These are phyloP conservation scores for Rhododendron mucronatum DNA, from an alignment of 148 eudicot species.

Conservation along the genomic window DNA sequence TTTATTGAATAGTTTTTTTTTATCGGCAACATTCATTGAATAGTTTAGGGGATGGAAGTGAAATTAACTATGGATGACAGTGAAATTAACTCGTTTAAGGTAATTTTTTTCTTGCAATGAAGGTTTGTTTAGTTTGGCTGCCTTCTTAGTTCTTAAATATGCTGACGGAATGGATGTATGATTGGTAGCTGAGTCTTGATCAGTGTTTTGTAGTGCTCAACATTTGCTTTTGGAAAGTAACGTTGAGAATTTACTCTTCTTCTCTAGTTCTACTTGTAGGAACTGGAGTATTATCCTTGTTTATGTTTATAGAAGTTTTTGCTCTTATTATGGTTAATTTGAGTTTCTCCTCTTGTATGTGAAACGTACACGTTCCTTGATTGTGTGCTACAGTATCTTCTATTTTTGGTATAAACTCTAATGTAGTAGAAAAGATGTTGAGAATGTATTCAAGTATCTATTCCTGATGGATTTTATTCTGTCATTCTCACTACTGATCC, in stretches of 20 bases:
- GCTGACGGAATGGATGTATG: not conserved
- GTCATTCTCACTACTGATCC: not conserved
- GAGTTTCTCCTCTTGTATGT: not conserved
- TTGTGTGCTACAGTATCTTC: not conserved
- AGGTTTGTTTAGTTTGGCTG: not conserved
- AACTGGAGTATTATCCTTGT: not conserved
- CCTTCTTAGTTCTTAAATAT: not conserved
- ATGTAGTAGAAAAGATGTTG: not conserved
- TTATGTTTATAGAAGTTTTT: not conserved
- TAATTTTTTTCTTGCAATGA: not conserved
- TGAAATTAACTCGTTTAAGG: not conserved
- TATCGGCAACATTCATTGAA: not conserved
- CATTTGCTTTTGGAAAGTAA: not conserved
- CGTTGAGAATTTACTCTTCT: not conserved
- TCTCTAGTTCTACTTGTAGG: not conserved
- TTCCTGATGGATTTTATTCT: not conserved
- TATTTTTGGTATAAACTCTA: not conserved
- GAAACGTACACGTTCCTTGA: not conserved
- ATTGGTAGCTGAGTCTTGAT: not conserved
- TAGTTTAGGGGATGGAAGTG: not conserved
- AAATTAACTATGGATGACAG: too few relatives aligned
- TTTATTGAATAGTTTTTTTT: too few relatives aligned
- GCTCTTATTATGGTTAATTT: not conserved
- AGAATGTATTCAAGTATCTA: not conserved
- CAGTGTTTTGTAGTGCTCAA: not conserved